Evolutionary conservation across 768 basidiomycete genomes (phyloP).

Genomic region (Megacollybia marginata): DNA sequence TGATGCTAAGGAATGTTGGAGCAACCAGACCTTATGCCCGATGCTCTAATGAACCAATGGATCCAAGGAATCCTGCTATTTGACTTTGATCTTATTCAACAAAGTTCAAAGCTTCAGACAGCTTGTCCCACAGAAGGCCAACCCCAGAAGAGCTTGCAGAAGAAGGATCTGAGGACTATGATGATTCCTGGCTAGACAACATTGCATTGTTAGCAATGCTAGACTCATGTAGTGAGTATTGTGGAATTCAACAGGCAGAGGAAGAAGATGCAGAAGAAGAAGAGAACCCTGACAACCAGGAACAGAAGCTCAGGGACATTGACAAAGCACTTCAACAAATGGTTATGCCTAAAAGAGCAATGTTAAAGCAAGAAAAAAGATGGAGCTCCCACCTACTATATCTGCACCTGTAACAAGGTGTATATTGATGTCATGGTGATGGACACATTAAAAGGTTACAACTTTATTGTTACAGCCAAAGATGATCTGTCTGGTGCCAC

Average conservation of each 20-base stretch:
- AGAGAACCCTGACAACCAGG: no score
- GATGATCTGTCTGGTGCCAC: conserved; percentile 21
- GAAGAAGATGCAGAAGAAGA: no score
- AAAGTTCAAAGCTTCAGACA: conserved; percentile 22
- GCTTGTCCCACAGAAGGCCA: conserved; percentile 16
- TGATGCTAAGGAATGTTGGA: conserved; percentile 19
- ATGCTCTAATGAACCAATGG: conserved; percentile 28
- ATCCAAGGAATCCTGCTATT: conserved; percentile 25
- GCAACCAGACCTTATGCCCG: conserved; percentile 23
- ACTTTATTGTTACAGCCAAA: conserved; percentile 16
- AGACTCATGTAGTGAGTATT: conserved; percentile 4
- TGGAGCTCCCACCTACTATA: no score
- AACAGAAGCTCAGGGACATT: no score
- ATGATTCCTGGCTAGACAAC: conserved; percentile 11
- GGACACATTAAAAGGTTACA: conserved; percentile 1
- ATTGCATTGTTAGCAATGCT: conserved; percentile 11
- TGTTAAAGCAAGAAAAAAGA: no score
- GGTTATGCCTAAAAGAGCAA: not conserved
- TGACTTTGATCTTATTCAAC: conserved; percentile 20
- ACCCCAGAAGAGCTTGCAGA: conserved; percentile 10
- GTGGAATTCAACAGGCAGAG: no score
- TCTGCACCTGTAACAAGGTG: conserved; percentile 1
- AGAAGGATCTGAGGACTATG: conserved; percentile 2
- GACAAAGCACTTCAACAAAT: not conserved
- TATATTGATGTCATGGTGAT: conserved; percentile 17